phyloP scores from a whole-genome alignment of 1,284 basidiomycete species.

The Sporisorium exsertum region DNA sequence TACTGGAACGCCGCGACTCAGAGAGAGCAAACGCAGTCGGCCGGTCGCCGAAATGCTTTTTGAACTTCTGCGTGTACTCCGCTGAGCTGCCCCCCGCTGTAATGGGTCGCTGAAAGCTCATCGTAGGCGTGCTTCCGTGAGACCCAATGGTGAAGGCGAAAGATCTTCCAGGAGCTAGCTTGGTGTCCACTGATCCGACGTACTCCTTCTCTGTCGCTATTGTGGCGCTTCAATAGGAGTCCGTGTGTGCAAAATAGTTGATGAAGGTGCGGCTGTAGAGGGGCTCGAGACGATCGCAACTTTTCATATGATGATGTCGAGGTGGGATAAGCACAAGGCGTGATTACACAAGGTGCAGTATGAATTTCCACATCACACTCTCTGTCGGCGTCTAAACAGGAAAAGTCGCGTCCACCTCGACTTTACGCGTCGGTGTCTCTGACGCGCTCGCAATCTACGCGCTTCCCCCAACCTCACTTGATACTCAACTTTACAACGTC shows the following conservation, averaged over 20 bases:
- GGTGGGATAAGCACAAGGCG: not conserved
- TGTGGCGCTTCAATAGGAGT: too few species aligned
- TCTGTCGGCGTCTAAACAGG: not conserved
- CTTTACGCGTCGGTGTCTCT: not conserved
- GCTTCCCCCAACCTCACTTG: not conserved
- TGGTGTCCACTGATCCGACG: too few species aligned
- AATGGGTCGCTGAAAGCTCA: conserved; percentile 5
- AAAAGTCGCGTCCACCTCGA: not conserved
- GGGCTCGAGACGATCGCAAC: not conserved
- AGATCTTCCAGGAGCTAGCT: too few species aligned
- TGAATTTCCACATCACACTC: not conserved
- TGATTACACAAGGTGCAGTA: not conserved
- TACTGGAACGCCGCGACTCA: not conserved
- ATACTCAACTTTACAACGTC: too few species aligned
- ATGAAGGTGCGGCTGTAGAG: not conserved
- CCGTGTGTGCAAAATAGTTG: not conserved
- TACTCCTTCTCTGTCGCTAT: too few species aligned
- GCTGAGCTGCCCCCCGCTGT: not conserved
- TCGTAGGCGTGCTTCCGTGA: not conserved
- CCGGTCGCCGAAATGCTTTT: conserved; percentile 42
- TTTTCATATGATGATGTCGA: not conserved
- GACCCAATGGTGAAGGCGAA: not conserved
- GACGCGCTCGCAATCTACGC: not conserved
- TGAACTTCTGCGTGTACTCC: conserved; percentile 16
- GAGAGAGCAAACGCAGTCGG: conserved; percentile 29